Evolutionary conservation across 805 yeast species (phyloP).

Genomic region (Starmera amethionina): DNA sequence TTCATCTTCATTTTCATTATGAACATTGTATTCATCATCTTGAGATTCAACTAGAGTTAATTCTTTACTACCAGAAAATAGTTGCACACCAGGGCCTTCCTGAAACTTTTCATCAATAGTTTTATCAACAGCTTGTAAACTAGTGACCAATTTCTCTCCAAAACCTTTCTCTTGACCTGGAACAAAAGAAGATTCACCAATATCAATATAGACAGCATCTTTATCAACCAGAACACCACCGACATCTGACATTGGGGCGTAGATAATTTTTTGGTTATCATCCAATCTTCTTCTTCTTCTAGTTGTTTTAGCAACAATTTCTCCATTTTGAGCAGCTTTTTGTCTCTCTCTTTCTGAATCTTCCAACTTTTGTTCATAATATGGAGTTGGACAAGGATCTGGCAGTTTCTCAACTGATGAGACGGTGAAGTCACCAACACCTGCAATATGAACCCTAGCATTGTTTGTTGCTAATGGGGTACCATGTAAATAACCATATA

Average conservation of each 20-base stretch:
- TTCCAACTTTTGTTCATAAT: constrained; percentile 74
- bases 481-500: constrained; percentile 94
- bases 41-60: constrained; percentile 33
- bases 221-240: constrained; percentile 96
- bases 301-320: constrained; percentile 45
- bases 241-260: constrained; percentile 99
- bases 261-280: constrained; percentile 86
- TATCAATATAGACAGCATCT: constrained; percentile 90
- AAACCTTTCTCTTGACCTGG: constrained; percentile 64
- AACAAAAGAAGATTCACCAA: constrained; percentile 42
- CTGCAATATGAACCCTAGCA: constrained; percentile 86
- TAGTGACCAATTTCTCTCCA: constrained; percentile 81
- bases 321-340: constrained; percentile 57
- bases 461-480: constrained; percentile 63
- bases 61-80: constrained; percentile 57
- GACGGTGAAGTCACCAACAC: constrained; percentile 83
- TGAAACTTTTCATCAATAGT: constrained; percentile 47
- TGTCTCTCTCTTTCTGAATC: constrained; percentile 70
- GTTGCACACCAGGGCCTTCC: constrained; percentile 60
- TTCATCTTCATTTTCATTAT: too few species aligned
- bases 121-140: constrained; percentile 60
- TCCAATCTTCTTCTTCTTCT: constrained; percentile 87
- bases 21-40: constrained; percentile 25
- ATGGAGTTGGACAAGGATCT: constrained; percentile 99
- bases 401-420: constrained; percentile 79